Evolutionary conservation across 2,329 filamentous ascomycete genomes (phyloP), one percentile per base, ranked within the genome.

Genomic region (Nannizziopsis arthrosporioides): DNA sequence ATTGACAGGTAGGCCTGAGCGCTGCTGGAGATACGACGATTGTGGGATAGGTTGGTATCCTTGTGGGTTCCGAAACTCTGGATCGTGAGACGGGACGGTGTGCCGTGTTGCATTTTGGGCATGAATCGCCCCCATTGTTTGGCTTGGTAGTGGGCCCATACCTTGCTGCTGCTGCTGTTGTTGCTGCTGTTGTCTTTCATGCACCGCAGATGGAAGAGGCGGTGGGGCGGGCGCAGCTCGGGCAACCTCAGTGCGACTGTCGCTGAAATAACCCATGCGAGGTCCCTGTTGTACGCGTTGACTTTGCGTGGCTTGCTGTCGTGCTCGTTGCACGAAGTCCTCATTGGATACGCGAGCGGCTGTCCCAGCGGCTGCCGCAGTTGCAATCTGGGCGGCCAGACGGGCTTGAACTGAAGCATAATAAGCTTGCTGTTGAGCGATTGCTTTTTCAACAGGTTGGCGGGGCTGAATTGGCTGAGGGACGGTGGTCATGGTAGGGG

Each of bases 261-360:
- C 68, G 27, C 63, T 63, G 49, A 72, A 72, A 42, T 68, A 68
- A 35, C 69, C 69, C 46, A 65, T 49, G 22, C 63, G 66, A 7
- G 69, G 69, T n/a, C 69, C 69, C 51, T 61, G 61, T 35, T 56
- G 56, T 15, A 61, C 54, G 22, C 62, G 61, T 52, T 62, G 61
- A 11, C 59, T 52, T 36, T 60, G 54, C 17, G 57, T 57, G 11
- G 60, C 50, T 36, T 67, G 59, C 3, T 56, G 52, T 22, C 63
- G 63, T 45, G 62, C 61, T 34, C 62, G 61, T 38, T 44, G 49
- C 27, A 60, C 54, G 30, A 57, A 38, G 41, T 70, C 68, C 31
- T 68, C 68, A 39, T 51, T 56, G 34, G 22, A 27, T 27, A 27
- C 22, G 22, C 22, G 22, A 27, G 22, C 22, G 22, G 22, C 22